A percentile compares a stretch with the other conserved stretches of the same genome.
These are phyloP conservation scores for Globisporangium megalacanthum DNA, from an alignment of 352 stramenopile species.

Conservation along the genomic window DNA sequence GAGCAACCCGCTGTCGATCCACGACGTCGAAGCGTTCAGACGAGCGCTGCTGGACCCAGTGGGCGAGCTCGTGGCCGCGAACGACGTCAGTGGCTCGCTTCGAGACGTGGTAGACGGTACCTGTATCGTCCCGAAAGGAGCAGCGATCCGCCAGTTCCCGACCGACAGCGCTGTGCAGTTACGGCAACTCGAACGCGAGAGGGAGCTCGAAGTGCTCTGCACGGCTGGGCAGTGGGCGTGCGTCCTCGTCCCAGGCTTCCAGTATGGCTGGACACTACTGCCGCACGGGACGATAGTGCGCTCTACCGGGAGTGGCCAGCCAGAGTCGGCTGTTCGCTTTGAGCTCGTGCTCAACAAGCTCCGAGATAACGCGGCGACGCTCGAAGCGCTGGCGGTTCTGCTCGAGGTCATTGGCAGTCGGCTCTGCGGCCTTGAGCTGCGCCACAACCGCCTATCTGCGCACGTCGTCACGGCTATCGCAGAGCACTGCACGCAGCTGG, in stretches of 20 bases:
- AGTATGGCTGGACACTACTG: conserved; percentile 4
- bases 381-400: conserved; percentile 2
- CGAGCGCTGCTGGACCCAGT: neutral
- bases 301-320: neutral
- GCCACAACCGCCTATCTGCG: neutral
- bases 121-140: neutral
- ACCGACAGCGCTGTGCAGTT: neutral
- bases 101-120: neutral
- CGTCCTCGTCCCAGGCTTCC: conserved; percentile 8
- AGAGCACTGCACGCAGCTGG: conserved; percentile 2
- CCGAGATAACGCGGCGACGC: neutral
- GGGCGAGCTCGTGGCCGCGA: neutral
- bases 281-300: neutral
- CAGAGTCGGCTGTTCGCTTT: neutral
- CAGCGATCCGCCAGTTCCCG: neutral
- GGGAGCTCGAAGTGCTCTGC: conserved; percentile 6
- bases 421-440: conserved; percentile 9
- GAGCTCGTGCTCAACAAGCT: conserved; percentile 8
- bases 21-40: conserved; percentile 6
- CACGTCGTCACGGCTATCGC: neutral
- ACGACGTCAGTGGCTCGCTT: neutral
- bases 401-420: conserved; percentile 3
- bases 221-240: neutral
- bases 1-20: conserved; percentile 4
- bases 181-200: neutral